Evolutionary conservation across 169 alveolate genomes (phyloP).

Genomic region (Haemoproteus tartakovskyi): DNA sequence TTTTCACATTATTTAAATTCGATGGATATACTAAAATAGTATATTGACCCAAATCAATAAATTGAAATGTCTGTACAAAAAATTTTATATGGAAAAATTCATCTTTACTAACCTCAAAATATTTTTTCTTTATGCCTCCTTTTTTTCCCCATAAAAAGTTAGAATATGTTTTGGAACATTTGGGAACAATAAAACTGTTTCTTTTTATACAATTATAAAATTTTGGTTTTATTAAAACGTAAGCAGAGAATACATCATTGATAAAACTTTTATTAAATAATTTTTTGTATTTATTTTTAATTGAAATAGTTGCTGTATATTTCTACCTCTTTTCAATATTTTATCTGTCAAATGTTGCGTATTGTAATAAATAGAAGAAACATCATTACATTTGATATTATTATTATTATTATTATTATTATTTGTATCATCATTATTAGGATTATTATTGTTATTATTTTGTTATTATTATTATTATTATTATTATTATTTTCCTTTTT

Average conservation of each 20-base stretch:
- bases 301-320: too few species aligned
- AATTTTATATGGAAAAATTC: constrained; percentile 29
- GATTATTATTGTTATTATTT: too few species aligned
- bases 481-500: neutral
- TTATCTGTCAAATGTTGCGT: too few species aligned
- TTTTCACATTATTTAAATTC: constrained; percentile 42
- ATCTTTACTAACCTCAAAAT: constrained; percentile 7
- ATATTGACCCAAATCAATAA: constrained; percentile 26
- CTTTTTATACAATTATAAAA: constrained; percentile 46
- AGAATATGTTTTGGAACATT: constrained; percentile 22
- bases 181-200: constrained; percentile 51
- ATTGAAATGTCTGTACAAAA: neutral
- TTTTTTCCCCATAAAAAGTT: neutral
- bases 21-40: constrained; percentile 48
- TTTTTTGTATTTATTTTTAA: neutral
- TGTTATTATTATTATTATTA: neutral
- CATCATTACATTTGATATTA: too few species aligned
- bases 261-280: constrained; percentile 8
- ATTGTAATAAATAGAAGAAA: too few species aligned
- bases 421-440: too few species aligned
- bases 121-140: constrained; percentile 33
- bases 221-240: constrained; percentile 8
- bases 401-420: too few species aligned
- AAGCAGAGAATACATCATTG: constrained; percentile 39
- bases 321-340: too few species aligned